phyloP scores from a whole-genome alignment of 768 basidiomycete species.

The Termitomyces titanicus region DNA sequence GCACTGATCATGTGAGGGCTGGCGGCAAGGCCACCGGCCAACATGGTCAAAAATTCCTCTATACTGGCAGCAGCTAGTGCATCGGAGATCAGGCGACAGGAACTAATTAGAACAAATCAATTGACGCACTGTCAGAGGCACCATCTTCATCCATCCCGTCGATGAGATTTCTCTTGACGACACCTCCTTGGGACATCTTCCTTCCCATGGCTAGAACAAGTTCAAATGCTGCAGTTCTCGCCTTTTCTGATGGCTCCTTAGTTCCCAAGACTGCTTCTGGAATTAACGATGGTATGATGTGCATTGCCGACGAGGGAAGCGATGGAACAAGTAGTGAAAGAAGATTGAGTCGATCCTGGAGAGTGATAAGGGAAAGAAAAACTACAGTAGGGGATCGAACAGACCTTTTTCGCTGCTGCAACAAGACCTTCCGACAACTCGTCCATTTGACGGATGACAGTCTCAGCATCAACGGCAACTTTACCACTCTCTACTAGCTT shows the following conservation, averaged over 20 bases:
- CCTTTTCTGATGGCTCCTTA: slow-evolving; percentile 95
- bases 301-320: slow-evolving; percentile 69
- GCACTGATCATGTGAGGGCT: slow-evolving; percentile 99
- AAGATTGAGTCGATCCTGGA: slow-evolving; percentile 79
- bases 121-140: slow-evolving; percentile 40
- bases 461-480: slow-evolving; percentile 49
- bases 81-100: not conserved
- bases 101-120: slow-evolving; percentile 7
- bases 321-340: slow-evolving; percentile 63
- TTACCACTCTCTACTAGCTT: slow-evolving; percentile 68
- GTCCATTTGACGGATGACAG: slow-evolving; percentile 62
- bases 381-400: not conserved
- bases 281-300: slow-evolving; percentile 83
- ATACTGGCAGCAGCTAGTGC: slow-evolving; percentile 61
- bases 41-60: slow-evolving; percentile 95
- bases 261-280: slow-evolving; percentile 94
- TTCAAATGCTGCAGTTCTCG: slow-evolving; percentile 86
- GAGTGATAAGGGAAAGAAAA: slow-evolving; percentile 9
- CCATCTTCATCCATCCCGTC: slow-evolving; percentile 82
- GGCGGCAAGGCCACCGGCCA: slow-evolving; percentile 89
- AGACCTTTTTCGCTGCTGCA: slow-evolving; percentile 85
- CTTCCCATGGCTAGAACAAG: slow-evolving; percentile 86
- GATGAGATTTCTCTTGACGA: slow-evolving; percentile 71
- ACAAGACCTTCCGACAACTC: slow-evolving; percentile 61
- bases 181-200: slow-evolving; percentile 87